These are phyloP conservation scores for Russula olivacea DNA, from an alignment of 768 basidiomycete genomes.

Conservation along the genomic window DNA sequence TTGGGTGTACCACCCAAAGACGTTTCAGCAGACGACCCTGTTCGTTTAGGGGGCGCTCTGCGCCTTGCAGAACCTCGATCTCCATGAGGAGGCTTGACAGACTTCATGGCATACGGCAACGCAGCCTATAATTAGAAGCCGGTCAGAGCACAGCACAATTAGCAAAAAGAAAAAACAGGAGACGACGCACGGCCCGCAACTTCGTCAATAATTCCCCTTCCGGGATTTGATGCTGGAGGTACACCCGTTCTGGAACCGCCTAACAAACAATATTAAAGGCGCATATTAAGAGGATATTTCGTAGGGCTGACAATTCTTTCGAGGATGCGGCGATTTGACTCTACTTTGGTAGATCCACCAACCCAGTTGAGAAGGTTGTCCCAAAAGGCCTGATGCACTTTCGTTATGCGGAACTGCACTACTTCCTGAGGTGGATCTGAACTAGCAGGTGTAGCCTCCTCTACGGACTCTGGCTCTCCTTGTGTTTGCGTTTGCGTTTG, in stretches of 20 bases:
- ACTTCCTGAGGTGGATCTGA: constrained; percentile 32
- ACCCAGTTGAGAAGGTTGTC: constrained; percentile 57
- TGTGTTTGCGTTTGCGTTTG: constrained; percentile 10
- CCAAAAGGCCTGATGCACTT: constrained; percentile 46
- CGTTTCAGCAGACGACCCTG: constrained; percentile 12
- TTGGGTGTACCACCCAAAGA: constrained; percentile 32
- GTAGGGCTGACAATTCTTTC: constrained; percentile 40
- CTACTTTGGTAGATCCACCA: constrained; percentile 49
- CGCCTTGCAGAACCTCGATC: constrained; percentile 35
- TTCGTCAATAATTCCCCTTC: constrained; percentile 52
- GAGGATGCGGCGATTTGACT: constrained; percentile 43
- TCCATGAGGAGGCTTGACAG: constrained; percentile 48
- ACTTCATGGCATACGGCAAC: constrained; percentile 47
- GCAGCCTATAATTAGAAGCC: constrained; percentile 35
- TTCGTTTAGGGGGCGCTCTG: constrained; percentile 33
- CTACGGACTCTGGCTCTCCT: constrained; percentile 17
- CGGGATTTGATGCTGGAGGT: constrained; percentile 51
- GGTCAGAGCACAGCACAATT: background rate
- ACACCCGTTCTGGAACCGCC: constrained; percentile 43
- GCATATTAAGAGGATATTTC: background rate
- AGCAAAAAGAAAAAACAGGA: background rate
- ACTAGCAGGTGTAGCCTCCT: constrained; percentile 6
- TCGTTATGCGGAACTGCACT: constrained; percentile 45
- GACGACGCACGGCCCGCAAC: constrained; percentile 48
- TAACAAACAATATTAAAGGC: constrained; percentile 24